A percentile compares a stretch with the other conserved stretches of the same genome.
Evolutionary conservation across 2,329 filamentous ascomycete species (phyloP).

Genomic region (Verticillium isaacii): DNA sequence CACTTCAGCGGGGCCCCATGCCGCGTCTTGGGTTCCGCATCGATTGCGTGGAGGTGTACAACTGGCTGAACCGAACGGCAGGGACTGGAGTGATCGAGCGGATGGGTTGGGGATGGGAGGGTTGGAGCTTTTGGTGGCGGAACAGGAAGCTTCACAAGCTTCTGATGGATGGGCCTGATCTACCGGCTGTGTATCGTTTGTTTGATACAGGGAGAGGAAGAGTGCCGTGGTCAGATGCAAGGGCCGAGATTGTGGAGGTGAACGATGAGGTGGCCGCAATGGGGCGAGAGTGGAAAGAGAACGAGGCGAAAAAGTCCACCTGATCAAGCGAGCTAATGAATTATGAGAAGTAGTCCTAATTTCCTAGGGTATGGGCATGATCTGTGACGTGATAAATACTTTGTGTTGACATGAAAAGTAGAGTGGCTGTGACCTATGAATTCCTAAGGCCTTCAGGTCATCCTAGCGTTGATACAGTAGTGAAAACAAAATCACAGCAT

Average conservation of each 20-base stretch:
- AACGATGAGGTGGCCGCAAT: constrained; percentile 17
- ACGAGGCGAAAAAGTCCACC: not conserved
- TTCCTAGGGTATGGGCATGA: too few species aligned
- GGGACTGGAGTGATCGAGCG: constrained; percentile 35
- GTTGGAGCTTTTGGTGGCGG: constrained; percentile 37
- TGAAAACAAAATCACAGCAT: too few species aligned
- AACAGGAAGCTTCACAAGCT: constrained; percentile 34
- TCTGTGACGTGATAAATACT: rapidly evolving
- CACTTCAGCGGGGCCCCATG: constrained; percentile 18
- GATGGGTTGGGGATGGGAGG: constrained; percentile 30
- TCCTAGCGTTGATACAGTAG: too few species aligned
- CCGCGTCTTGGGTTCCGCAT: constrained; percentile 19
- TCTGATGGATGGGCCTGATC: constrained; percentile 32
- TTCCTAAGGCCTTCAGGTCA: too few species aligned
- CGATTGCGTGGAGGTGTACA: constrained; percentile 16
- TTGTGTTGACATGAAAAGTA: too few species aligned
- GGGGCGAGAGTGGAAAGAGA: constrained; percentile 3
- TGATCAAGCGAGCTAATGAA: too few species aligned
- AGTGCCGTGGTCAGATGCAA: constrained; percentile 33
- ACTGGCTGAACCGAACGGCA: constrained; percentile 34
- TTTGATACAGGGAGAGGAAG: constrained; percentile 33
- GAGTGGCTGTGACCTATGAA: too few species aligned
- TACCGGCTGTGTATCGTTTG: constrained; percentile 32
- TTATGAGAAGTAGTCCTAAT: too few species aligned
- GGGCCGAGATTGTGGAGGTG: constrained; percentile 20